Evolutionary conservation across 2,329 filamentous ascomycete species (phyloP), one percentile per base, ranked within the genome.

Genomic region (Harringtonia lauricola): DNA sequence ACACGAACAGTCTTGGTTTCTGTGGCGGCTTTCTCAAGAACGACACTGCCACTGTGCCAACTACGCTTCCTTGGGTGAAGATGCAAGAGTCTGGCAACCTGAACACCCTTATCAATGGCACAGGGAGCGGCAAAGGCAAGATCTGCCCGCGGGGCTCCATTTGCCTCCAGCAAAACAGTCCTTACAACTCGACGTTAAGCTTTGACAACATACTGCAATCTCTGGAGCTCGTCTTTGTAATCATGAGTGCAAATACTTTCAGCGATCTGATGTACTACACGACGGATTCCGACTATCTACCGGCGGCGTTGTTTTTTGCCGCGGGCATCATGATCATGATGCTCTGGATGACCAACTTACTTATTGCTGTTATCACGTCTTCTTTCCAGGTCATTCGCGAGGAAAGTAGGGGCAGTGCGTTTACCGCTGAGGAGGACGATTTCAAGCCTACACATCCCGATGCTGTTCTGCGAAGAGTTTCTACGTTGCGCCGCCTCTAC

Each of bases 181-280:
- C 92, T 0, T 87, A 77, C 60, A 86, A 86, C 54, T 79, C 78
- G 41, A 98, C 92, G 0, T 75, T 95, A 54, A 94, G 83, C 59
- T 98, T 96, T 57, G 92, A 98, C 66, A 90, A 96, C 58, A 94
- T 98, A 34, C 65, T 86, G 26, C 81, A 96, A 51, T 95, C 89
- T 0, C 66, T 96, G 42, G 88, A 98, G 64, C 70, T 96, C 46
- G 89, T 98, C 2, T 98, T 98, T 57, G 87, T 98, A 41, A 83
- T 98, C 57, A 98, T 98, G 86, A 95, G 87, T 55, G 90, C 88
- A 39, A 98, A 98, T 59, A 98, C 92, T 0, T 98, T 94, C 62
- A 84, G 87, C 2, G 87, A 96, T 61, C 67, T 96, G 42, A 87
- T 98, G 70, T 98, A 98, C 62, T 85, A 87, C 54, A 88, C 90